phyloP scores from a whole-genome alignment of 164 flowering plant species.

The Aristolochia fimbriata region DNA sequence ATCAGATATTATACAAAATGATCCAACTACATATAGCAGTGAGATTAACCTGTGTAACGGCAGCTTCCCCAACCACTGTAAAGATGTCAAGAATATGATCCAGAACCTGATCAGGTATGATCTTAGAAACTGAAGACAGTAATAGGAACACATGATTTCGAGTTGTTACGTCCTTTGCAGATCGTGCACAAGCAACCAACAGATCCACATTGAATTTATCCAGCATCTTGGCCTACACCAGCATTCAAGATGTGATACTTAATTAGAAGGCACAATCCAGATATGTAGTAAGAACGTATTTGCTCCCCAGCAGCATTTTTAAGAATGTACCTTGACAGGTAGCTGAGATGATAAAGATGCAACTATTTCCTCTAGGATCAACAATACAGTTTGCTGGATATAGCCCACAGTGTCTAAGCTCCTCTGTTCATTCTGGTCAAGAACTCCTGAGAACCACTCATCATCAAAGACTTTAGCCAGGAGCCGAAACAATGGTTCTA shows the following conservation, averaged over 20 bases:
- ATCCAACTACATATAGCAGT: background rate
- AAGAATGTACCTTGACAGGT: slow-evolving; percentile 23
- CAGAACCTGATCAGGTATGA: slow-evolving; percentile 44
- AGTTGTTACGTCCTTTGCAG: slow-evolving; percentile 38
- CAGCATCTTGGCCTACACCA: slow-evolving; percentile 33
- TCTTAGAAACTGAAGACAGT: slow-evolving; percentile 53
- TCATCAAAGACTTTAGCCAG: slow-evolving; percentile 30
- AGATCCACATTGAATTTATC: slow-evolving; percentile 30
- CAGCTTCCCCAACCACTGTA: slow-evolving; percentile 54
- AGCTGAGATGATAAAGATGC: slow-evolving; percentile 22
- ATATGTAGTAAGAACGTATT: background rate
- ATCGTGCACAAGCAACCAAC: slow-evolving; percentile 59
- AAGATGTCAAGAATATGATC: slow-evolving; percentile 54
- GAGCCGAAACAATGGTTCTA: slow-evolving; percentile 60
- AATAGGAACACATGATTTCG: slow-evolving; percentile 68
- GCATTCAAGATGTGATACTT: background rate
- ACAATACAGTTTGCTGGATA: slow-evolving; percentile 53
- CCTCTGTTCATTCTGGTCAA: slow-evolving; percentile 16
- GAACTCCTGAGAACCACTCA: slow-evolving; percentile 27
- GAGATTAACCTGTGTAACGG: slow-evolving; percentile 56
- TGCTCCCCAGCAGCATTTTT: background rate
- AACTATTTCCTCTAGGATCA: slow-evolving; percentile 56
- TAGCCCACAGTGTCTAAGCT: slow-evolving; percentile 19
- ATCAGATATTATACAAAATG: background rate
- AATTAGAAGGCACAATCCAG: background rate